These are phyloP conservation scores for Rickenella mellea DNA, from an alignment of 768 basidiomycete species.

Conservation along the genomic window DNA sequence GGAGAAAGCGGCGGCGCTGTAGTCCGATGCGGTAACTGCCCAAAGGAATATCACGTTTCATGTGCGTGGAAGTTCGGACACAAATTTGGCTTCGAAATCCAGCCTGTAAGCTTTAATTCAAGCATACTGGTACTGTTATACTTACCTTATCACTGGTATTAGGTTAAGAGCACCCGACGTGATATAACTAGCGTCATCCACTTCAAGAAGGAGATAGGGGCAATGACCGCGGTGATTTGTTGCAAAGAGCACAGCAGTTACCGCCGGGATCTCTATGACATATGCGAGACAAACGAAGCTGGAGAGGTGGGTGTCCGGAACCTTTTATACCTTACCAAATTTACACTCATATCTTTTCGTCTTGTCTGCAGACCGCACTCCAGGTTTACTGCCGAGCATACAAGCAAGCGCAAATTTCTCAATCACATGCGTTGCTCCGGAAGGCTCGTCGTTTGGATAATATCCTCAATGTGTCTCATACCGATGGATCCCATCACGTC, in stretches of 20 bases:
- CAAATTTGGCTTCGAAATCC: constrained; percentile 90
- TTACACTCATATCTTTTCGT: neutral
- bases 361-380: constrained; percentile 60
- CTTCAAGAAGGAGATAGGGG: constrained; percentile 72
- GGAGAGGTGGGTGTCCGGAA: constrained; percentile 66
- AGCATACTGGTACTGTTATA: neutral
- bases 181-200: constrained; percentile 56
- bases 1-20: constrained; percentile 65
- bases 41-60: constrained; percentile 71
- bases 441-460: constrained; percentile 81
- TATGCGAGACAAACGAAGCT: constrained; percentile 78
- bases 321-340: neutral
- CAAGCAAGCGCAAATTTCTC: constrained; percentile 65
- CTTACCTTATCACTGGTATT: neutral
- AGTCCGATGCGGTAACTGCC: constrained; percentile 77
- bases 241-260: constrained; percentile 66
- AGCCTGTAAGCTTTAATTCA: constrained; percentile 48
- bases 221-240: constrained; percentile 67
- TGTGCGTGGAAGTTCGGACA: constrained; percentile 85
- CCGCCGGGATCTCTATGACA: constrained; percentile 63
- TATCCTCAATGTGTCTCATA: constrained; percentile 41
- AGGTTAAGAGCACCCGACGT: constrained; percentile 74
- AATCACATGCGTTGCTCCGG: constrained; percentile 79
- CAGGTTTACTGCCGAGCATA: constrained; percentile 81
- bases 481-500: constrained; percentile 17